These are phyloP conservation scores for Colletotrichum costaricense DNA, from an alignment of 2,329 filamentous ascomycete genomes.

Conservation along the genomic window DNA sequence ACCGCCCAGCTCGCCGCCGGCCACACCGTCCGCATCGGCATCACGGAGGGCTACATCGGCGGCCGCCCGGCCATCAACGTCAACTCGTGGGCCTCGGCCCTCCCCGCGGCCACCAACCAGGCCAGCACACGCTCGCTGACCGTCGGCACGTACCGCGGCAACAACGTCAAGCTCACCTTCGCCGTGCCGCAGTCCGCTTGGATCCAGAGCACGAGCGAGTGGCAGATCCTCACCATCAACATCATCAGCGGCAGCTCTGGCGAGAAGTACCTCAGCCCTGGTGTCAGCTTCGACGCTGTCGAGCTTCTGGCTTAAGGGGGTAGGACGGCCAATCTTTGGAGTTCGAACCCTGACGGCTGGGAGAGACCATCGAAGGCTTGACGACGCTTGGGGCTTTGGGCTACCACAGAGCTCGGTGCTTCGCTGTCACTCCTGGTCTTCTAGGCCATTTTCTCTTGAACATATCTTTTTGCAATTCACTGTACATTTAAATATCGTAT, in stretches of 20 bases:
- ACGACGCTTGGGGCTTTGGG: neutral
- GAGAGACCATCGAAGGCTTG: neutral
- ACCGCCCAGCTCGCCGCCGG: slow-evolving; percentile 42
- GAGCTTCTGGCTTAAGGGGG: slow-evolving; percentile 39
- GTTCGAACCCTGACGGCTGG: neutral
- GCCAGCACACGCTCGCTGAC: slow-evolving; percentile 46
- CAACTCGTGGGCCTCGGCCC: slow-evolving; percentile 43
- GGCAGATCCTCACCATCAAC: slow-evolving; percentile 44
- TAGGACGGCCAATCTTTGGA: neutral
- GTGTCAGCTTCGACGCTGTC: slow-evolving; percentile 43
- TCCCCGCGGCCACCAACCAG: slow-evolving; percentile 43
- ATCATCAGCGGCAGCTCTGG: slow-evolving; percentile 44
- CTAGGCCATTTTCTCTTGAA: neutral
- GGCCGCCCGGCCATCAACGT: slow-evolving; percentile 45
- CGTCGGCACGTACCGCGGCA: slow-evolving; percentile 46
- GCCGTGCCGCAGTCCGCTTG: slow-evolving; percentile 43
- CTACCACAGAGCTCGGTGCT: neutral
- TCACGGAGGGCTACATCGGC: slow-evolving; percentile 46
- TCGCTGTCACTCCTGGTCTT: neutral
- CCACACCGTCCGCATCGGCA: slow-evolving; percentile 44
- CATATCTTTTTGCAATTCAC: neutral
- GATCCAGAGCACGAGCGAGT: slow-evolving; percentile 41
- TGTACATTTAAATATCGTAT: no score
- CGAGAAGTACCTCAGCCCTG: slow-evolving; percentile 42
- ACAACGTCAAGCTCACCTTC: slow-evolving; percentile 44